Evolutionary conservation across 257 asterid genomes (phyloP).

Genomic region (Petunia secreta): DNA sequence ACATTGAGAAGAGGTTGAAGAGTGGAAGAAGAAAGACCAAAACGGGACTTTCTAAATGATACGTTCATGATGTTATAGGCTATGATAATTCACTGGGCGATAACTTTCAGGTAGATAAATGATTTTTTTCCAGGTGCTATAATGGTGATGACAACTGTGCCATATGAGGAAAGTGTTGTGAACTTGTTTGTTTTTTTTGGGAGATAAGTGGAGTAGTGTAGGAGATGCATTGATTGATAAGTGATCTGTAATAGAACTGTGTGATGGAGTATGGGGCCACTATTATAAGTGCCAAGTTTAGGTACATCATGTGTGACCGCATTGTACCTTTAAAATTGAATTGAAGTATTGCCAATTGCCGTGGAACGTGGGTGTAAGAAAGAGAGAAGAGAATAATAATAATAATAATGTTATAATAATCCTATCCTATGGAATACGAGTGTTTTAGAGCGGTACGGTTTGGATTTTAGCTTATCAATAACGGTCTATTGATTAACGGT

Average conservation of each 20-base stretch:
- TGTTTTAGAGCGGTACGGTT: too few relatives aligned
- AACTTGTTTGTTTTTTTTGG: not conserved
- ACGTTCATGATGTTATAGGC: slow-evolving; percentile 9
- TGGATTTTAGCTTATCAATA: too few relatives aligned
- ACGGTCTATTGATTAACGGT: too few relatives aligned
- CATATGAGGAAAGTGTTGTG: not conserved
- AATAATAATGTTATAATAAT: too few relatives aligned
- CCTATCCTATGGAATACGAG: too few relatives aligned
- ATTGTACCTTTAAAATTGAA: not conserved
- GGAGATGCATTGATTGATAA: slow-evolving; percentile 16
- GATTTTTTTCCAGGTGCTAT: not conserved
- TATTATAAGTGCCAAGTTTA: slow-evolving; percentile 3
- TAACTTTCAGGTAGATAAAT: not conserved
- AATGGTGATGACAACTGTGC: not conserved
- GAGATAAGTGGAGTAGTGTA: slow-evolving; percentile 4
- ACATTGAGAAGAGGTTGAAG: slow-evolving; percentile 39
- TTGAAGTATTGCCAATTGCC: too few relatives aligned
- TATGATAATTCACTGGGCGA: not conserved
- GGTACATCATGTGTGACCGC: not conserved
- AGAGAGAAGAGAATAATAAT: too few relatives aligned
- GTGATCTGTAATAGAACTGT: not conserved
- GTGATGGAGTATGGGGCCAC: not conserved
- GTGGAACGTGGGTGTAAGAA: too few relatives aligned
- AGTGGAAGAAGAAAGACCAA: slow-evolving; percentile 32
- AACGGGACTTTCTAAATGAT: slow-evolving; percentile 28